Conservation (phyloP, 2,329 filamentous ascomycete genomes). For the Cylindrodendrum hubeiense region DNA sequence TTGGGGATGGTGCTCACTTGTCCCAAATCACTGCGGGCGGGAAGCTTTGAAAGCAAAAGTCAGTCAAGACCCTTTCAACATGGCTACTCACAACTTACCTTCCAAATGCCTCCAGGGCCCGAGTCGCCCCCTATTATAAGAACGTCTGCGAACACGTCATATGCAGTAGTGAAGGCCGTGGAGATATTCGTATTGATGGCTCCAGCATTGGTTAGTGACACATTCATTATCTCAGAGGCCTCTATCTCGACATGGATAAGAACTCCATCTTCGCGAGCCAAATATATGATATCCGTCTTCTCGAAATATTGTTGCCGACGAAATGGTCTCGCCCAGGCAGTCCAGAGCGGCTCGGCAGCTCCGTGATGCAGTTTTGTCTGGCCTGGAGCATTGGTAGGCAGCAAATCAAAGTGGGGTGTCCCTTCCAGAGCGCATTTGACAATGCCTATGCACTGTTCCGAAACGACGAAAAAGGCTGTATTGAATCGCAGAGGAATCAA, state of each 20-base stretch:
- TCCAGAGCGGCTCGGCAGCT: conserved; percentile 74
- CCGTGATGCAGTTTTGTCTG: conserved; percentile 62
- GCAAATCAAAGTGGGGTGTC: conserved; percentile 60
- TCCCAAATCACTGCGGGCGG: conserved; percentile 64
- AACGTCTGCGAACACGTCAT: conserved; percentile 78
- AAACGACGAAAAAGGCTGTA: conserved; percentile 79
- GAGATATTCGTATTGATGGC: conserved; percentile 80
- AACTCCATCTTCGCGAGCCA: conserved; percentile 89
- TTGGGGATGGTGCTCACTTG: conserved; percentile 67
- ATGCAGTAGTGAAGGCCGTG: conserved; percentile 83
- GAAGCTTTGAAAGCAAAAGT: conserved; percentile 54
- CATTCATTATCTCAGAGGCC: conserved; percentile 65
- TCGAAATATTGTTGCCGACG: conserved; percentile 73
- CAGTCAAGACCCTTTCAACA: not conserved
- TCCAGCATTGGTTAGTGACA: conserved; percentile 71
- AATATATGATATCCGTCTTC: conserved; percentile 82
- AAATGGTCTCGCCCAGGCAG: conserved; percentile 84
- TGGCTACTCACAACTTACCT: conserved; percentile 59
- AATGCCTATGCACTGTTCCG: conserved; percentile 68
- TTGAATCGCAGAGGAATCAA: conserved; percentile 78
- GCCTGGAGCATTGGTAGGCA: conserved; percentile 55
- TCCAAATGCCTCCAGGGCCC: conserved; percentile 82
- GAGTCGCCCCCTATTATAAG: conserved; percentile 83
- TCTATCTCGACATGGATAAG: conserved; percentile 80
- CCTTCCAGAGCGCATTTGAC: conserved; percentile 67